These are phyloP conservation scores for Peronospora tabacina DNA, from an alignment of 352 stramenopile genomes.

Conservation along the genomic window DNA sequence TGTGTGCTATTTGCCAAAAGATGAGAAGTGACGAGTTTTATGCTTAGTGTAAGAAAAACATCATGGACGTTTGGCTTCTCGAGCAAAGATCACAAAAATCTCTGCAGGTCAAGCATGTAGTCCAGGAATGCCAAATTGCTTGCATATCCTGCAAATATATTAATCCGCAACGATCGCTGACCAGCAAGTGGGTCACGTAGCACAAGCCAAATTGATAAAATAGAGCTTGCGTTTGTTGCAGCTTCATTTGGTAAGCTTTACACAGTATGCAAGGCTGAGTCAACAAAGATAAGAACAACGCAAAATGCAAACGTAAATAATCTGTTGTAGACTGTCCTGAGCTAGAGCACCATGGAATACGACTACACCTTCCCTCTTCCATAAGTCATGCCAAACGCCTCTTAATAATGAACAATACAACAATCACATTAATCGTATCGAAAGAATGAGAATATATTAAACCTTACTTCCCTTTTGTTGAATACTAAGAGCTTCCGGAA, in stretches of 20 bases:
- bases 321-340: background rate
- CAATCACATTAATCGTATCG: no score
- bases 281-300: constrained; percentile 3
- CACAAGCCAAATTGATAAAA: constrained; percentile 21
- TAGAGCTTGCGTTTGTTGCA: constrained; percentile 3
- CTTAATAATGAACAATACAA: no score
- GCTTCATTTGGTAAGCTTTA: constrained; percentile 19
- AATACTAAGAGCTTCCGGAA: background rate
- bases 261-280: constrained; percentile 11
- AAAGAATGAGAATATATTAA: no score
- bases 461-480: no score
- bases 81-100: no score
- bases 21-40: constrained; percentile 1
- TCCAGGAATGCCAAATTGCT: no score
- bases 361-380: background rate
- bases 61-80: no score
- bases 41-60: background rate
- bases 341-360: background rate
- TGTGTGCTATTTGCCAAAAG: background rate
- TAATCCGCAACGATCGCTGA: constrained; percentile 2
- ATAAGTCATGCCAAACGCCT: no score
- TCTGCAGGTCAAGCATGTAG: no score
- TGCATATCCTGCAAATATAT: background rate
- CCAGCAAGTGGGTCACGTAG: constrained; percentile 19
- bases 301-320: background rate